Evolutionary conservation across 139 green algal species (phyloP).

Genomic region (Chlorokybus atmophyticus): DNA sequence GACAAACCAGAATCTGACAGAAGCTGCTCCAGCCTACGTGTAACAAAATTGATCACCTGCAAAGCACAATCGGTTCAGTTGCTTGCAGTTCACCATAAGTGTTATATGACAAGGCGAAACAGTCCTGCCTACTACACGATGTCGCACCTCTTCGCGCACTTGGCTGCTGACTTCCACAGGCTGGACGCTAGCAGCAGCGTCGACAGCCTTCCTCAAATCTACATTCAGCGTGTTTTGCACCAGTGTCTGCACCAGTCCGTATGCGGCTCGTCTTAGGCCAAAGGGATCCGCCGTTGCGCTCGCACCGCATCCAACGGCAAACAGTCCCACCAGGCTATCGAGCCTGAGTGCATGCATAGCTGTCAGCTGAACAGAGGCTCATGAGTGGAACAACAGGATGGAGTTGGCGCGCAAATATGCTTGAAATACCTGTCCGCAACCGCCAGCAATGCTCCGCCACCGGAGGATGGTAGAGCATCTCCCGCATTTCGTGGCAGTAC

Average conservation of each 20-base stretch:
- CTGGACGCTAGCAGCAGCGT: slow-evolving; percentile 51
- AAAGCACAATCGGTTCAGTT: too few species aligned
- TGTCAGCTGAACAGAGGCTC: not conserved
- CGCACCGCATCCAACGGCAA: slow-evolving; percentile 69
- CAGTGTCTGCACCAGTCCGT: slow-evolving; percentile 63
- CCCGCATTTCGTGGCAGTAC: too few species aligned
- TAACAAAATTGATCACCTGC: slow-evolving; percentile 48
- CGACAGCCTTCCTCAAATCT: slow-evolving; percentile 45
- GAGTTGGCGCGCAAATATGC: too few species aligned
- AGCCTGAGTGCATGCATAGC: slow-evolving; percentile 31
- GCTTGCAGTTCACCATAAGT: too few species aligned
- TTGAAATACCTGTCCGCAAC: slow-evolving; percentile 20
- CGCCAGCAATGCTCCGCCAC: too few species aligned
- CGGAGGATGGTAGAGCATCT: too few species aligned
- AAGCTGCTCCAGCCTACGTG: slow-evolving; percentile 78
- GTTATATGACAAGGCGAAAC: too few species aligned
- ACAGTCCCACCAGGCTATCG: slow-evolving; percentile 87
- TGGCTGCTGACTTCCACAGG: slow-evolving; percentile 45
- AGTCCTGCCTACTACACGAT: too few species aligned
- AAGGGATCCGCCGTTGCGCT: slow-evolving; percentile 81
- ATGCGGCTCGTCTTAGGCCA: slow-evolving; percentile 74
- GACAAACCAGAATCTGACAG: too few species aligned
- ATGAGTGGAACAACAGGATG: not conserved
- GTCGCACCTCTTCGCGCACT: slow-evolving; percentile 29
- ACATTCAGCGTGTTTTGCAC: slow-evolving; percentile 48